Evolutionary conservation across 2,329 filamentous ascomycete species (phyloP).

Genomic region (Epichloe aotearoae): DNA sequence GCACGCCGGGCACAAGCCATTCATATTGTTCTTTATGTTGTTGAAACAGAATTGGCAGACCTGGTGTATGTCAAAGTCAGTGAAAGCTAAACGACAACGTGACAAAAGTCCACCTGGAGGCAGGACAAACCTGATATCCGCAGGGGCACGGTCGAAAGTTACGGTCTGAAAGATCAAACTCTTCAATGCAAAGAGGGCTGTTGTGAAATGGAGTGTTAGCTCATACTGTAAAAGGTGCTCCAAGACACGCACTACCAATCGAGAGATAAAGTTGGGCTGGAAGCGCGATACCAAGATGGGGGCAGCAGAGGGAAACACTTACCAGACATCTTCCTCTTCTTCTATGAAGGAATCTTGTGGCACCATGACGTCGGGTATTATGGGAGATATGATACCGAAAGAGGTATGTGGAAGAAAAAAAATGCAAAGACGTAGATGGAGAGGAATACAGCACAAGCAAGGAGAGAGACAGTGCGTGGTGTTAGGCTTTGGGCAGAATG

Average conservation of each 20-base stretch:
- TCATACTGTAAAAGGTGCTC: not conserved
- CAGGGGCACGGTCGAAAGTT: slow-evolving; percentile 96
- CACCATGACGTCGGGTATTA: slow-evolving; percentile 36
- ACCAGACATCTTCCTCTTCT: slow-evolving; percentile 60
- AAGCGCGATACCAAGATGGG: not conserved
- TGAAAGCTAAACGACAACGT: not conserved
- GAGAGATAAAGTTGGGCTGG: slow-evolving; percentile 8
- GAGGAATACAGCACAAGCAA: slow-evolving; percentile 11
- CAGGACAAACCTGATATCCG: slow-evolving; percentile 73
- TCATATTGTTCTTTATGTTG: slow-evolving; percentile 97
- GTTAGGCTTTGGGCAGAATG: slow-evolving; percentile 10
- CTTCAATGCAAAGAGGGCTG: slow-evolving; percentile 95
- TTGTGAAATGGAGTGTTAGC: slow-evolving; percentile 1
- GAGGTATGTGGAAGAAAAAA: slow-evolving; percentile 11
- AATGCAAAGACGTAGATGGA: slow-evolving; percentile 3
- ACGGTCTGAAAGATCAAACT: slow-evolving; percentile 94
- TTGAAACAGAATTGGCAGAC: slow-evolving; percentile 99
- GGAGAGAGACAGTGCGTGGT: slow-evolving; percentile 8
- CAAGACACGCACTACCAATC: not conserved
- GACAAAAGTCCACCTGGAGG: not conserved
- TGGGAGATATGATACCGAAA: slow-evolving; percentile 8
- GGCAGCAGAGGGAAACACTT: slow-evolving; percentile 16
- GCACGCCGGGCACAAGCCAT: slow-evolving; percentile 94
- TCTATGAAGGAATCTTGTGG: slow-evolving; percentile 60
- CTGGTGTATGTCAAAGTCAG: slow-evolving; percentile 28